Base-by-base conservation (phyloP, 495 filamentous ascomycete species). In the Penicillium subrubescens region DNA sequence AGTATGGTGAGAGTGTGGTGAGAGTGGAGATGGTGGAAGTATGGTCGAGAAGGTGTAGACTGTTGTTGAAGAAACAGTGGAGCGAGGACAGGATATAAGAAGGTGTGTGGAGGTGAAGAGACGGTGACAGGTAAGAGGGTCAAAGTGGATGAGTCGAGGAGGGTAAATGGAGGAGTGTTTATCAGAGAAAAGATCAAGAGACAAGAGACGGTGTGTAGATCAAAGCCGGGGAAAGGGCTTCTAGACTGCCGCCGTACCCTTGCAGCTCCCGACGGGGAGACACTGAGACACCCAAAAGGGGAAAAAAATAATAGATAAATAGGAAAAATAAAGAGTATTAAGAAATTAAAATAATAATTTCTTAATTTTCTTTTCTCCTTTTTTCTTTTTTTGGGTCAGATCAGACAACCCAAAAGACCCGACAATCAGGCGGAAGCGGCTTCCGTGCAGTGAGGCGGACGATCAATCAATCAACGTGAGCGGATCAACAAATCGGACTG, bases 141-240 rank as follows among this genome's bases (percentile, higher is more conserved):
- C 37, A 61, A 46, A 54, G 53, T 29, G 31, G 46, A 56, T 57
- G 46, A 58, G 37, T 43, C 43, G 59, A 59, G 29, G 63, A 67
- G 55, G 35, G 35, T 50, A 29, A 43, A 50, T 27, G 25, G 25
- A 27, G 25, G 10, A 39, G 48, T 61, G 59, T 65, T 67, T 64
- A 67, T 67, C 61, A 67, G 33, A 44, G 35, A 11, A 10, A 37
- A 11, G 35, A 37, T 37, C 35, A 37, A 37, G 35, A 31, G 48
- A 14, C 21, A 59, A 67, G 58, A 62, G 65, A 65, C 57, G 67
- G 63, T 69, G 70, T 58, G 51, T 53, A 60, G 56, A 64, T 63
- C 65, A 70, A 71, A 73, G 68, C 71, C 69, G 66, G 71, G 71
- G 71, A 66, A 67, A 67, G 67, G 70, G 59, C 69, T 74, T 74